Evolutionary conservation across 768 basidiomycete species (phyloP), one percentile per base, ranked within the genome.

Genomic region (Collybia sp.): DNA sequence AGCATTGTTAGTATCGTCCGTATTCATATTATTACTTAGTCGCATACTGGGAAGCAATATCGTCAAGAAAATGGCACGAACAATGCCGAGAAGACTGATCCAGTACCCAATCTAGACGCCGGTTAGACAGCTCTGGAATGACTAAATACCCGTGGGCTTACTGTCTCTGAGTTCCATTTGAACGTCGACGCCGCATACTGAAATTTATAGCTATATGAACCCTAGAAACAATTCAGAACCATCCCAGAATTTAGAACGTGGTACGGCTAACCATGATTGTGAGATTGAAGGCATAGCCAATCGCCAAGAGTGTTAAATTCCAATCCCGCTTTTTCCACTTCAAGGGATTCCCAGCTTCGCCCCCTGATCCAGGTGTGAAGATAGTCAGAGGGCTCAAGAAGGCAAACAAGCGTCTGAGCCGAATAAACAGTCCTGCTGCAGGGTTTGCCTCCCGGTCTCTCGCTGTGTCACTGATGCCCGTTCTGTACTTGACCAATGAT

Each of bases 351-450:
- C 39, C 47, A 18, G 44, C 56, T 50, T 11, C 32, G 46, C 53
- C 62, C 48, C 53, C 56, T 10, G 50, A 53, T 3, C 56, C 51
- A 0, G 88, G 88, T 3, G 74, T 50, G 45, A 92, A 79, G 6
- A 88, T 70, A 12, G 74, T 66, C 46, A 97, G 72, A 6, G 92
- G 92, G 41, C 72, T 76, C 42, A 94, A 68, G 64, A 89, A 90
- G 6, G 71, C 63, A 38, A 87, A 76, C 13, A 78, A 40, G 30
- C 68, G 64, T 55, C 70, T 73, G 13, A 75, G 61, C 51, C 69
- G 69, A 44, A 68, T 62, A 2, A 72, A 65, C 1, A 63, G 10
- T 19, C 54, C 57, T n/a, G 50, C 53, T 13, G 53, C 37, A 5
- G 49, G 42, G 40, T 55, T 51, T 6, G 40, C 44, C 25, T 46